Conservation (phyloP, 495 filamentous ascomycete species). For the Cudoniella acicularis region DNA sequence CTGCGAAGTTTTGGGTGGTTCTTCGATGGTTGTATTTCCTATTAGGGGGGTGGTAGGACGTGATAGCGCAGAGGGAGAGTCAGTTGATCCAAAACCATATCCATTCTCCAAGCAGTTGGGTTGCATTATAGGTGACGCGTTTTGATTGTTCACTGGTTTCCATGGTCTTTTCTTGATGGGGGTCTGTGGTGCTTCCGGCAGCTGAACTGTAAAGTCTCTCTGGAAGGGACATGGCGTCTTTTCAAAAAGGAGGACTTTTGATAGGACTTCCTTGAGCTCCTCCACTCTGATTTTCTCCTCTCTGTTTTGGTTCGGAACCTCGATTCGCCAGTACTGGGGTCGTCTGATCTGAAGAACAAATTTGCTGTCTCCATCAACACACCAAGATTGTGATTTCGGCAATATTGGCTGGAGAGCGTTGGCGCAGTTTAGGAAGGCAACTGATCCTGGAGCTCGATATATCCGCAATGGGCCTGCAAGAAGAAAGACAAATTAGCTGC, state of each 20-base stretch:
- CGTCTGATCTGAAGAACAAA: conserved; percentile 78
- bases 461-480: conserved; percentile 66
- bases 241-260: conserved; percentile 74
- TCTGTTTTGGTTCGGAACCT: conserved; percentile 60
- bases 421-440: conserved; percentile 82
- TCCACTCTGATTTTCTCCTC: conserved; percentile 58
- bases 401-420: conserved; percentile 75
- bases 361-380: conserved; percentile 74
- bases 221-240: conserved; percentile 84
- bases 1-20: background rate
- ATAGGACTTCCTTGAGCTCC: conserved; percentile 65
- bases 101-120: background rate
- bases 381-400: conserved; percentile 88
- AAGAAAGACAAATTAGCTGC: background rate
- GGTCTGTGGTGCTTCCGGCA: conserved; percentile 65
- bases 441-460: conserved; percentile 74
- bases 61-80: background rate
- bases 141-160: conserved; percentile 50
- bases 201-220: conserved; percentile 66
- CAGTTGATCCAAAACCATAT: background rate
- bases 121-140: background rate
- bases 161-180: conserved; percentile 66
- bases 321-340: conserved; percentile 84
- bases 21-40: background rate
- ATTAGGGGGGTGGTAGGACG: background rate